A percentile compares a stretch with the other conserved stretches of the same genome.
These are phyloP conservation scores for Penicillium canescens DNA, from an alignment of 495 filamentous ascomycete genomes.

Conservation along the genomic window DNA sequence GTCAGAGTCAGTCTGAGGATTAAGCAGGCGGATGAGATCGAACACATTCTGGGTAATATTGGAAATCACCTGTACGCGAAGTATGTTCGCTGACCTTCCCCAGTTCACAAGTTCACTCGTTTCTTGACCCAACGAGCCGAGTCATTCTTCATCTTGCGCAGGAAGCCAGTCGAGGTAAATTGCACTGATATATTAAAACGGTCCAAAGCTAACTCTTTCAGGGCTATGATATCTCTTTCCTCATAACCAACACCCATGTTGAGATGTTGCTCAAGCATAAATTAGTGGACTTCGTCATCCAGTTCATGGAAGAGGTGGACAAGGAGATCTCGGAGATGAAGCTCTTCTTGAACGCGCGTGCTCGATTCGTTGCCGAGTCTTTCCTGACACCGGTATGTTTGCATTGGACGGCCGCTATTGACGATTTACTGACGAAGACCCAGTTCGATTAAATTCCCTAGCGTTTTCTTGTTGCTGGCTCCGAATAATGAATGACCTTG, in stretches of 20 bases:
- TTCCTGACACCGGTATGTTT: constrained; percentile 88
- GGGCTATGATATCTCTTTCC: constrained; percentile 98
- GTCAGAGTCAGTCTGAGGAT: constrained; percentile 96
- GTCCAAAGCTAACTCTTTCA: constrained; percentile 32
- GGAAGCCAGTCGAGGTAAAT: constrained; percentile 89
- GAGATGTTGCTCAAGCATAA: constrained; percentile 99
- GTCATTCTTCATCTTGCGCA: constrained; percentile 93
- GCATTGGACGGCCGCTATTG: background rate
- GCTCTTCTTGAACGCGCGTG: constrained; percentile 95
- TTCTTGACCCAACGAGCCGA: constrained; percentile 96
- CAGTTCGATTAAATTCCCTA: constrained; percentile 41
- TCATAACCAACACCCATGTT: constrained; percentile 98
- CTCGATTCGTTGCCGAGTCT: constrained; percentile 96
- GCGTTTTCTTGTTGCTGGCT: constrained; percentile 13
- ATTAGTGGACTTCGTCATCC: constrained; percentile 96
- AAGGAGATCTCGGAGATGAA: constrained; percentile 99
- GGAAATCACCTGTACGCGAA: no score
- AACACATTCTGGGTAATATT: constrained; percentile 60
- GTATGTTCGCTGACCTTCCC: constrained; percentile 1
- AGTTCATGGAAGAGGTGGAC: constrained; percentile 99
- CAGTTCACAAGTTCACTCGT: constrained; percentile 96
- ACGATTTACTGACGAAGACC: constrained; percentile 3
- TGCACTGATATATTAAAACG: background rate
- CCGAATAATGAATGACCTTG: constrained; percentile 21
- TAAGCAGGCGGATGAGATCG: constrained; percentile 99